Evolutionary conservation across 345 rosid genomes (phyloP), one percentile per base, ranked within the genome.

Genomic region (Psidium friedrichsthalianum): DNA sequence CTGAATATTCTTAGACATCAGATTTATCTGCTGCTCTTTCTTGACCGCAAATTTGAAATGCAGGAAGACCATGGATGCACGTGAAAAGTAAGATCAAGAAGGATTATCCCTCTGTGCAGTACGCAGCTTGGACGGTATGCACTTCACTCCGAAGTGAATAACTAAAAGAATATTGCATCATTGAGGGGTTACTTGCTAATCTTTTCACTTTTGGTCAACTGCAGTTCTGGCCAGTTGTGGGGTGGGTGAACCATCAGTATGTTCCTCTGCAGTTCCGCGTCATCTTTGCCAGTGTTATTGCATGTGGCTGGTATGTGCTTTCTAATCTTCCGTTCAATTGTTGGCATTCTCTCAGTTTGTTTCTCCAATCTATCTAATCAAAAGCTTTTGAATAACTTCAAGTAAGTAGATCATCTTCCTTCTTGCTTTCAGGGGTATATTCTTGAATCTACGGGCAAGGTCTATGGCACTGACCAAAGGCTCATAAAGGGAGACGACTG

Each of bases 221-320:
- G 89, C 93, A 97, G 98, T 95, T 95, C 92, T 95, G 98, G 94
- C 99, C 98, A 0, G 92, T 94, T 16, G 96, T 93, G 80, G 97
- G 98, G 36, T 95, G 98, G 98, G 64, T 97, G 82, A 97, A 97
- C 92, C 96, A 94, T 89, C 98, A 92, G 89, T 94, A 90, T 59
- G 92, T 97, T 86, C 99, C 98, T 3, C 90, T 93, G 87, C 97
- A 97, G 84, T 92, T 92, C 36, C 98, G 98, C 6, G 99, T 97
- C 86, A 93, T 97, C 86, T 97, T 97, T 88, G 91, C 89, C 85
- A 94, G 98, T 82, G 52, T 90, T 8, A 78, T 95, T 44, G 98
- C 96, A 16, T 94, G 91, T 89, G 90, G 89, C 91, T 97, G 99
- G 98, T 95, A 93, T 14, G 47, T 36, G 24, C 14, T 36, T 36